Evolutionary conservation across 768 basidiomycete genomes (phyloP), one percentile per base, ranked within the genome.

Genomic region (Boletus rubescentipes): DNA sequence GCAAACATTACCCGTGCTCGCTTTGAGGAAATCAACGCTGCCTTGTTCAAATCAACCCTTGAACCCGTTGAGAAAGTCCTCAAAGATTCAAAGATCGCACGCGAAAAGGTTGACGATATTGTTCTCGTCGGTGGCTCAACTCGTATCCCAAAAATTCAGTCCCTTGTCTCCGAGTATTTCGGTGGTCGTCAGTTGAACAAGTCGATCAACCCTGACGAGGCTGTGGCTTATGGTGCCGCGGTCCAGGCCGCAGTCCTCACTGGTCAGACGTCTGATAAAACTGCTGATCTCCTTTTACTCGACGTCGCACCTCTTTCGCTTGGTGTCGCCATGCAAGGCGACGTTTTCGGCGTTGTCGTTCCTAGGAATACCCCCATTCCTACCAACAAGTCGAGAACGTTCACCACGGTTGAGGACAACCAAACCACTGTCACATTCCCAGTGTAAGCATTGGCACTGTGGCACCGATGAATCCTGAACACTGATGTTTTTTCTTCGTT

Each of bases 401-500:
- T 99, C 84, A 99, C 97, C 64, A 99, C 97, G 50, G 97, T 99
- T 60, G 97, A 99, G 84, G 97, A 99, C 82, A 99, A 98, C 83
- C 97, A 98, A 78, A 99, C 97, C 58, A 96, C 92, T 57, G 97
- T 99, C 78, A 98, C 96, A 61, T 99, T 98, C 93, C 97, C 97
- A 65, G 97, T 99, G 85, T 88, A 77, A 68, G 84, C 69, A 11
- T 15, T 32, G 37, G 34, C 43, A 11, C 21, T 15, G 10, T 42
- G 26, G 16, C 40, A 34, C 12, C 1, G 7, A 16, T 43, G 40
- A 34, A 18, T 1, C 18, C n/a, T 34, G 41, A 46, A 35, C 14
- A 7, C 53, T 60, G 21, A 66, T 58, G 43, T 43, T 49, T 53
- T 43, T 49, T 53, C 31, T 31, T 47, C 46, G 15, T 58, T 16